Evolutionary conservation across 1,284 basidiomycete genomes (phyloP).

Genomic region (Trichosporon sp.): DNA sequence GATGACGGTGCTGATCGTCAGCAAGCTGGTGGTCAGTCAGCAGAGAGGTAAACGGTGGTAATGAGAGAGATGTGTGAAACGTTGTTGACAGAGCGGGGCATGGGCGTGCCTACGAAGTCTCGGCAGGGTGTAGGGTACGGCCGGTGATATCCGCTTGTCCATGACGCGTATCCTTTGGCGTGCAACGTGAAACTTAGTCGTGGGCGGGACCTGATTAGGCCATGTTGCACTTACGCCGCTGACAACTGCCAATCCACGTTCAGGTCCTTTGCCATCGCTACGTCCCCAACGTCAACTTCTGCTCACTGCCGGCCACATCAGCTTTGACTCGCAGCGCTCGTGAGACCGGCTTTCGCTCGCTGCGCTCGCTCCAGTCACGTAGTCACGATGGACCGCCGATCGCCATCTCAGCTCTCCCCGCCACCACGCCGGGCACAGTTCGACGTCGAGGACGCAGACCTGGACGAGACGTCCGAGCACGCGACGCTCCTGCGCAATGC

Average conservation of each 20-base stretch:
- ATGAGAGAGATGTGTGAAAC: not conserved
- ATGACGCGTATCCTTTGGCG: not conserved
- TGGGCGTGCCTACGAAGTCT: not conserved
- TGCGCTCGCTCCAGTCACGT: not conserved
- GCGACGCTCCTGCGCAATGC: constrained; percentile 5
- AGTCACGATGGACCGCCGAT: not conserved
- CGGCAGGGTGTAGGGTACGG: not conserved
- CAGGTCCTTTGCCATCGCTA: too few species aligned
- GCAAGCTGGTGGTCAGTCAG: too few species aligned
- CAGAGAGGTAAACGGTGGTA: too few species aligned
- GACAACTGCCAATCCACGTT: not conserved
- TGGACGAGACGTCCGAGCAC: constrained; percentile 18
- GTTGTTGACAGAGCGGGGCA: not conserved
- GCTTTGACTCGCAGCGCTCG: not conserved
- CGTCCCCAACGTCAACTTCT: too few species aligned
- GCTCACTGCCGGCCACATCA: not conserved
- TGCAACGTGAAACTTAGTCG: not conserved
- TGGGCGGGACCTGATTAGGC: constrained; percentile 4
- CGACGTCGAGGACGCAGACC: constrained; percentile 10
- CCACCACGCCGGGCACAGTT: constrained; percentile 1
- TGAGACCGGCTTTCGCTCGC: not conserved
- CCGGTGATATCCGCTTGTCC: constrained; percentile 5
- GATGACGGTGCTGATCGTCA: too few species aligned
- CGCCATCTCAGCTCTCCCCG: constrained; percentile 9
- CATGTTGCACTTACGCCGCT: not conserved